phyloP scores from a whole-genome alignment of 768 basidiomycete genomes.

The Pleurotus platypus region DNA sequence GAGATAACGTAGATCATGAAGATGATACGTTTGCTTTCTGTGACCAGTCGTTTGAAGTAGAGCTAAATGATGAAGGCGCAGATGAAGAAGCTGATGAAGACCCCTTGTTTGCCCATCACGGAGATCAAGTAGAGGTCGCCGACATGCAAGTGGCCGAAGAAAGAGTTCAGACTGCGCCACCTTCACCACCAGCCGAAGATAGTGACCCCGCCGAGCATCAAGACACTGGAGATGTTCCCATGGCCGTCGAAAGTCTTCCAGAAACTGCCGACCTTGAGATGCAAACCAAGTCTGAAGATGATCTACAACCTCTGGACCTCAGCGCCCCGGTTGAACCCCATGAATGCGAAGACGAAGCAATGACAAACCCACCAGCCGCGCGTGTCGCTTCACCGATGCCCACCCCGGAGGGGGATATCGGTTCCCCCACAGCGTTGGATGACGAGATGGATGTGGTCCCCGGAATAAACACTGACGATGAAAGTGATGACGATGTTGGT shows the following conservation, averaged over 20 bases:
- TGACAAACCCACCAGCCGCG: neutral
- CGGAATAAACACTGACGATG: slow-evolving; percentile 10
- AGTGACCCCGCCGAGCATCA: neutral
- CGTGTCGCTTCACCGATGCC: neutral
- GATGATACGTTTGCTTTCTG: neutral
- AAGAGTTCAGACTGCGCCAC: no score
- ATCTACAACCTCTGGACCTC: neutral
- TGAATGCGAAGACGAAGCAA: neutral
- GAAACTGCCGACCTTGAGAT: neutral
- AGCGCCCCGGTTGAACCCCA: neutral
- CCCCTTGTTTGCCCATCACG: neutral
- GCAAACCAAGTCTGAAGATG: neutral
- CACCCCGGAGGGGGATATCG: neutral
- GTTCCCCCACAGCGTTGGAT: no score
- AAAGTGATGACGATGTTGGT: slow-evolving; percentile 31
- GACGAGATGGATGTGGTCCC: neutral
- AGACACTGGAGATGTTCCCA: neutral
- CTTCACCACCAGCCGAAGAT: neutral
- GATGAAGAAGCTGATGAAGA: neutral
- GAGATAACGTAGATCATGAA: neutral
- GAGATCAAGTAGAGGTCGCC: no score
- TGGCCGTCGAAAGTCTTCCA: neutral
- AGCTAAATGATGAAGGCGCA: neutral
- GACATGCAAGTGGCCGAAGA: neutral
- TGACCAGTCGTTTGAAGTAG: neutral